These are phyloP conservation scores for Amoeboaphelidium protococcarum DNA, from an alignment of 371 early-diverging fungal species.

Conservation along the genomic window DNA sequence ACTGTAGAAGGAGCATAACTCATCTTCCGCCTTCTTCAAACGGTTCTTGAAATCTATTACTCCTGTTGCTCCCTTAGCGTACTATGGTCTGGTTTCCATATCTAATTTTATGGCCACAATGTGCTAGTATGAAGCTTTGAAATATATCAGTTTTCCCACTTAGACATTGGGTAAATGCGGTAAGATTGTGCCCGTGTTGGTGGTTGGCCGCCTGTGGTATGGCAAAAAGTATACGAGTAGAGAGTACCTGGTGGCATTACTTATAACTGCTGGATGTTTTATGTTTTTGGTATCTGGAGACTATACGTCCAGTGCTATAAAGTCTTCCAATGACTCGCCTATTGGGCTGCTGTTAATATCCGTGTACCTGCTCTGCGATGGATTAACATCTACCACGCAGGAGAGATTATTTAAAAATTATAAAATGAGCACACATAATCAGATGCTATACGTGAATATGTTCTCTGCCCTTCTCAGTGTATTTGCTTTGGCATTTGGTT, in stretches of 20 bases:
- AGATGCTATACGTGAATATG: neutral
- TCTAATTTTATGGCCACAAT: neutral
- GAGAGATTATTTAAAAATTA: neutral
- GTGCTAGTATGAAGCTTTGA: neutral
- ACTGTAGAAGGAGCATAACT: too few relatives aligned
- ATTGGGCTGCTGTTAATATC: neutral
- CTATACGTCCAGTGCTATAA: neutral
- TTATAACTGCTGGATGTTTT: neutral
- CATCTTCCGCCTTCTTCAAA: too few relatives aligned
- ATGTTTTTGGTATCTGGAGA: neutral
- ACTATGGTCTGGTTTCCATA: neutral
- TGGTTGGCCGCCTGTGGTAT: neutral
- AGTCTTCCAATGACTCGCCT: neutral
- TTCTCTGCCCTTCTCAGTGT: neutral
- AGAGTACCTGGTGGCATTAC: neutral
- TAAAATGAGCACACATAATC: neutral
- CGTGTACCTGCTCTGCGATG: neutral
- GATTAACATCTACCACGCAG: neutral
- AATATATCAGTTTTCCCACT: neutral
- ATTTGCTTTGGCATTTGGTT: neutral
- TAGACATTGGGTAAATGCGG: neutral
- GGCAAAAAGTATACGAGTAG: neutral
- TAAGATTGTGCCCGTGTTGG: neutral
- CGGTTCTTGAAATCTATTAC: too few relatives aligned
- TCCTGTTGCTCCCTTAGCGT: neutral